Evolutionary conservation across 2,329 filamentous ascomycete species (phyloP).

Genomic region (Aureobasidium zeae): DNA sequence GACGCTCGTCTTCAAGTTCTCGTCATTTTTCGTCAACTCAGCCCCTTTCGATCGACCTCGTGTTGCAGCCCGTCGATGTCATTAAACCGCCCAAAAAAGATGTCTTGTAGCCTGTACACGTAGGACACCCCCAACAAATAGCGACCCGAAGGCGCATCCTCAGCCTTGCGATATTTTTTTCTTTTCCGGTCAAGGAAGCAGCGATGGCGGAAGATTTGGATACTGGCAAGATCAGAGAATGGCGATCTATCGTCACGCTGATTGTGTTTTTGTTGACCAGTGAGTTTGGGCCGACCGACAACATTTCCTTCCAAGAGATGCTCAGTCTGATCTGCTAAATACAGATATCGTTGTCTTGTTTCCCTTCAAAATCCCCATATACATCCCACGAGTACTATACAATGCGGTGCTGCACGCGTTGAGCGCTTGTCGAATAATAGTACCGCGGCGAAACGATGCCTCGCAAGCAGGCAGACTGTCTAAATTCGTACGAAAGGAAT

Average conservation of each 20-base stretch:
- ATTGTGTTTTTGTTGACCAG: slow-evolving; percentile 61
- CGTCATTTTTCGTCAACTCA: no score
- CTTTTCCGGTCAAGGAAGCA: no score
- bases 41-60: no score
- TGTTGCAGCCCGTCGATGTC: no score
- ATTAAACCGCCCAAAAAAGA: no score
- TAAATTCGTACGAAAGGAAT: slow-evolving; percentile 43
- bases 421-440: slow-evolving; percentile 44
- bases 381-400: slow-evolving; percentile 44
- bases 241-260: slow-evolving; percentile 62
- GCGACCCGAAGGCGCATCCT: no score
- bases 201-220: slow-evolving; percentile 36
- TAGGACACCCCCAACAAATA: no score
- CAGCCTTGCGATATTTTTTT: no score
- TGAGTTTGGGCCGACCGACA: slow-evolving; percentile 38
- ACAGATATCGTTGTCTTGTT: slow-evolving; percentile 61
- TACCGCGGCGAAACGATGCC: slow-evolving; percentile 29
- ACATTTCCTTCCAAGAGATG: slow-evolving; percentile 5
- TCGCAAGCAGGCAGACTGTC: slow-evolving; percentile 22
- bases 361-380: slow-evolving; percentile 57
- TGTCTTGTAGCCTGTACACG: no score
- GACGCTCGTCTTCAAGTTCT: no score
- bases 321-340: slow-evolving; percentile 4
- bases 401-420: slow-evolving; percentile 39
- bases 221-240: slow-evolving; percentile 50